Evolutionary conservation across 345 rosid genomes (phyloP).

Genomic region (Citrus reticulata): DNA sequence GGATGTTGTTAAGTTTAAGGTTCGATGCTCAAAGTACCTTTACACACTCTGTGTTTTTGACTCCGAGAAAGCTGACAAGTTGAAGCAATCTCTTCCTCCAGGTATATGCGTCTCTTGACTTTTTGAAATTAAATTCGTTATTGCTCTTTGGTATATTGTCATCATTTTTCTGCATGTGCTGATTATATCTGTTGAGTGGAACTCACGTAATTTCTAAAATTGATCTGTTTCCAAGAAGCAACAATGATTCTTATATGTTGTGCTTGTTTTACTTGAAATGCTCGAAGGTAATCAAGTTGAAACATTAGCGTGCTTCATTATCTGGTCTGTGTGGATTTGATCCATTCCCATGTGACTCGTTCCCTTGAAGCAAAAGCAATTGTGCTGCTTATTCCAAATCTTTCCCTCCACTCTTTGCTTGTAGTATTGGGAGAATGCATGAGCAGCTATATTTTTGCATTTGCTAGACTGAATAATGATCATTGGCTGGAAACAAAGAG

Average conservation of each 20-base stretch:
- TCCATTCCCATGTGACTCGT: slow-evolving; percentile 26
- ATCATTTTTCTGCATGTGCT: not conserved
- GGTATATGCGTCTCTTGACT: slow-evolving; percentile 20
- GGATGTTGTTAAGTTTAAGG: slow-evolving; percentile 64
- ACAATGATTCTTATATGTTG: too few relatives aligned
- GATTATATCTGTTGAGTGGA: not conserved
- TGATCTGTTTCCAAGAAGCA: not conserved
- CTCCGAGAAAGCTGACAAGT: slow-evolving; percentile 64
- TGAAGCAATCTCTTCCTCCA: slow-evolving; percentile 71
- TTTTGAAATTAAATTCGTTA: too few relatives aligned
- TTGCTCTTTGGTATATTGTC: not conserved
- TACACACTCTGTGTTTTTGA: slow-evolving; percentile 64
- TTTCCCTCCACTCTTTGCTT: not conserved
- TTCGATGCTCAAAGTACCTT: slow-evolving; percentile 61
- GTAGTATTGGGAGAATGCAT: not conserved
- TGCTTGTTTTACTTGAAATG: not conserved
- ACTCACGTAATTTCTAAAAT: not conserved
- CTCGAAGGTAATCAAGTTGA: not conserved
- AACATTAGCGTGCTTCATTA: slow-evolving; percentile 13
- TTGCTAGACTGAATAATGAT: not conserved
- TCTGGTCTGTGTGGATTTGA: slow-evolving; percentile 24
- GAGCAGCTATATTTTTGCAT: not conserved
- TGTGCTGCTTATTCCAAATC: slow-evolving; percentile 4
- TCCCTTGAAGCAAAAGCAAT: slow-evolving; percentile 33
- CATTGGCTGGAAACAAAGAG: not conserved